Evolutionary conservation across 2,329 filamentous ascomycete species (phyloP).

Genomic region (Diaporthe humulicola): DNA sequence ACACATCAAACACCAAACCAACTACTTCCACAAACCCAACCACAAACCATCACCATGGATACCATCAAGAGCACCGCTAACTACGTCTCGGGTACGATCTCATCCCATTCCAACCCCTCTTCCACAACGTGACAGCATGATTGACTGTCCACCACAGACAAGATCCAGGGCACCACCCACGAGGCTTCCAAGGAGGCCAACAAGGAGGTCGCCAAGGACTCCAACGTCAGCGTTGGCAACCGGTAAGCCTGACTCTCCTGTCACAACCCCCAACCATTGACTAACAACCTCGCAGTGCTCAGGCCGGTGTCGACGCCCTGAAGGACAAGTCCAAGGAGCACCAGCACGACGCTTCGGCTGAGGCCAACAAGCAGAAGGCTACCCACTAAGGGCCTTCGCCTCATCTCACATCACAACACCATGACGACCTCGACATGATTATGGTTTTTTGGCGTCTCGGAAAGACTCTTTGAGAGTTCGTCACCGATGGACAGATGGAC

Average conservation of each 20-base stretch:
- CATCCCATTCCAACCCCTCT: conserved; percentile 47
- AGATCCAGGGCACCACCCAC: conserved; percentile 50
- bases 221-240: conserved; percentile 59
- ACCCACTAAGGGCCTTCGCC: conserved; percentile 50
- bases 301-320: conserved; percentile 49
- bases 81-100: conserved; percentile 70
- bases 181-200: conserved; percentile 70
- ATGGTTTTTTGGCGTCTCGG: conserved; percentile 31
- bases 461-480: conserved; percentile 6
- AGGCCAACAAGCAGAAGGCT: conserved; percentile 55
- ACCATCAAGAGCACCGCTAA: conserved; percentile 66
- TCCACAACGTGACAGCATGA: neutral
- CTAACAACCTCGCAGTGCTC: conserved; percentile 43
- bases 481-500: conserved; percentile 26
- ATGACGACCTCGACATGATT: conserved; percentile 30
- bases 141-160: conserved; percentile 37
- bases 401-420: neutral
- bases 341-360: conserved; percentile 50
- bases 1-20: conserved; percentile 38
- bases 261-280: neutral
- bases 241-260: conserved; percentile 52
- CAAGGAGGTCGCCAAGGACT: conserved; percentile 70
- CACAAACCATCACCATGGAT: conserved; percentile 52
- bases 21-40: conserved; percentile 32
- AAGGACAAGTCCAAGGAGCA: conserved; percentile 52